phyloP scores from a whole-genome alignment of 208 protist genomes.

The Leishmania amazonensis region DNA sequence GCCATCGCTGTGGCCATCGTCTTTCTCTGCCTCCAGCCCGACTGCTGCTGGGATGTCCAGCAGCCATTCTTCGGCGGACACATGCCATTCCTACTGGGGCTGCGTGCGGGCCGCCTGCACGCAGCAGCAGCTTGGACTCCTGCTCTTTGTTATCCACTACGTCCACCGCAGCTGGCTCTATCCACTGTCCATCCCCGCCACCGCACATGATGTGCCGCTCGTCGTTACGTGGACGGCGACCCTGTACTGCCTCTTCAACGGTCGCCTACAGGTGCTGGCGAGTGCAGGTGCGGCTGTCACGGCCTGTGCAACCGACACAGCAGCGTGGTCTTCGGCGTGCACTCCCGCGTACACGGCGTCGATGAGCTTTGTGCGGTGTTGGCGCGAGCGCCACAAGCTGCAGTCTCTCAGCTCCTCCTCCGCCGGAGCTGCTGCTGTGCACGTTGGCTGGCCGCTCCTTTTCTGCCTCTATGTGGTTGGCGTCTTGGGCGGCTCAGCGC shows the following conservation, averaged over 20 bases:
- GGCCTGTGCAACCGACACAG: neutral
- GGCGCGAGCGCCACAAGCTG: neutral
- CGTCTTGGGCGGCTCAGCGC: slow-evolving; percentile 26
- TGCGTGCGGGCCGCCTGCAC: slow-evolving; percentile 19
- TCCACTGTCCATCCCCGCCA: slow-evolving; percentile 42
- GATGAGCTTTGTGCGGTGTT: slow-evolving; percentile 19
- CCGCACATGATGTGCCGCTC: slow-evolving; percentile 47
- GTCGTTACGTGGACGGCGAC: slow-evolving; percentile 60
- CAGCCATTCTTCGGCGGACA: neutral
- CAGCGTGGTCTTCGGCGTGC: neutral
- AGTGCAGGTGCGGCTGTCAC: slow-evolving; percentile 27
- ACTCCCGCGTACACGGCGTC: slow-evolving; percentile 5
- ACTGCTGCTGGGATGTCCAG: neutral
- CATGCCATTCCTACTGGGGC: slow-evolving; percentile 22
- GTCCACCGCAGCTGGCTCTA: slow-evolving; percentile 70
- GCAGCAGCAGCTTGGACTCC: slow-evolving; percentile 39
- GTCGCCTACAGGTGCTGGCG: slow-evolving; percentile 73
- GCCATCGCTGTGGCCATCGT: neutral
- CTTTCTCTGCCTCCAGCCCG: neutral
- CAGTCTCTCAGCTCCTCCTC: neutral
- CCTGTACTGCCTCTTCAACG: slow-evolving; percentile 82
- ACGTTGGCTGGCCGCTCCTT: slow-evolving; percentile 1
- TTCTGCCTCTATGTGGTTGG: slow-evolving; percentile 13
- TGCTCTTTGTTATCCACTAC: slow-evolving; percentile 82
- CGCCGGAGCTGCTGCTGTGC: neutral